phyloP scores from a whole-genome alignment of 2,329 filamentous ascomycete species.

The Magnaporthiopsis incrustans region DNA sequence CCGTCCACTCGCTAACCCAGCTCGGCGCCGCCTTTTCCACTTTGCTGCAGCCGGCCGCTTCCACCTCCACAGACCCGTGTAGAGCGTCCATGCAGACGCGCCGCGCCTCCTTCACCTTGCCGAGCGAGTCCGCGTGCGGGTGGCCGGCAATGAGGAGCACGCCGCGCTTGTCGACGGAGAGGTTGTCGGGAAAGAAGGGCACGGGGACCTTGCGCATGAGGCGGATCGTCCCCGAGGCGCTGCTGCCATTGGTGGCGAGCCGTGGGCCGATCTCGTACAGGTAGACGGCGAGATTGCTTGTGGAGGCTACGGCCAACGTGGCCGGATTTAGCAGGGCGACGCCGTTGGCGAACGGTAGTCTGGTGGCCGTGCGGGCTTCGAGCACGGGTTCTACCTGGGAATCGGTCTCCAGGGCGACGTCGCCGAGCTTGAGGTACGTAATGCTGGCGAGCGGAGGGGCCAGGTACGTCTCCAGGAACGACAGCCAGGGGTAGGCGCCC shows the following conservation, averaged over 20 bases:
- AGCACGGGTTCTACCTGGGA: slow-evolving; percentile 13
- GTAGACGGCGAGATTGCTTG: slow-evolving; percentile 20
- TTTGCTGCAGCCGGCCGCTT: not conserved
- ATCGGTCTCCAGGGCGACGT: not conserved
- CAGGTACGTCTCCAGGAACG: slow-evolving; percentile 26
- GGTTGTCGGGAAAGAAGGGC: slow-evolving; percentile 33
- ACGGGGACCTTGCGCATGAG: slow-evolving; percentile 14
- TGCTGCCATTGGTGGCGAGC: slow-evolving; percentile 1
- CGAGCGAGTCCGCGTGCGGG: slow-evolving; percentile 24
- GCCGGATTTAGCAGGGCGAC: slow-evolving; percentile 30
- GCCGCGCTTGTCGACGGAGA: slow-evolving; percentile 22
- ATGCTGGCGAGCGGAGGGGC: slow-evolving; percentile 20
- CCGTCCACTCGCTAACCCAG: slow-evolving; percentile 8
- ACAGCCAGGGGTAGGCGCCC: slow-evolving; percentile 17
- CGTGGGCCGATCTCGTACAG: slow-evolving; percentile 19
- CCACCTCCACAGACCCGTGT: not conserved
- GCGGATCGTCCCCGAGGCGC: not conserved
- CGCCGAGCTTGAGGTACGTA: slow-evolving; percentile 23
- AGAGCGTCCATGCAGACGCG: slow-evolving; percentile 26
- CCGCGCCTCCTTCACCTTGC: slow-evolving; percentile 23
- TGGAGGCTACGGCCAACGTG: slow-evolving; percentile 29
- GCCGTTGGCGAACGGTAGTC: slow-evolving; percentile 32
- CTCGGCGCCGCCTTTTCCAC: slow-evolving; percentile 15
- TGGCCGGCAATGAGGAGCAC: slow-evolving; percentile 33
- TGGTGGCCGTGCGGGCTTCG: slow-evolving; percentile 20